These are phyloP conservation scores for Scheffersomyces illinoinensis DNA, from an alignment of 1,139 yeast genomes.

Conservation along the genomic window DNA sequence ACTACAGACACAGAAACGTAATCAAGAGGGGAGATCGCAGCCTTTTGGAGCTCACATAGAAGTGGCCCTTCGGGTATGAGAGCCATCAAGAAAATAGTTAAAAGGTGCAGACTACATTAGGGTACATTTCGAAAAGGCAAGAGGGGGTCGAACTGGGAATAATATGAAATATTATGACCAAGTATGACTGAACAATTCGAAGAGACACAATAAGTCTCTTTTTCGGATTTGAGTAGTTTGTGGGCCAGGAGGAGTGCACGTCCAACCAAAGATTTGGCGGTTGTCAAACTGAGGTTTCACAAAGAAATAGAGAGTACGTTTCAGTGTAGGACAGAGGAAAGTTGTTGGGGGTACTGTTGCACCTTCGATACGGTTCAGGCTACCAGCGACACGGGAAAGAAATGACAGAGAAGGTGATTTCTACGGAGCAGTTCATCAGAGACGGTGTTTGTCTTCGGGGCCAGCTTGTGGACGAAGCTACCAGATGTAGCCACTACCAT, in stretches of 20 bases:
- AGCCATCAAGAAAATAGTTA: neutral
- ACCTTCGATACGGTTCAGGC: neutral
- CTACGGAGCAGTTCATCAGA: neutral
- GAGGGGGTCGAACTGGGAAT: neutral
- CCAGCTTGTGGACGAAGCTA: conserved; percentile 28
- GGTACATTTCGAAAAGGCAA: neutral
- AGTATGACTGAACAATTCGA: neutral
- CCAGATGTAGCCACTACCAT: conserved; percentile 44
- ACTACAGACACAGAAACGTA: neutral
- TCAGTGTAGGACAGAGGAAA: neutral
- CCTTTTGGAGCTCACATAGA: neutral
- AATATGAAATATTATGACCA: neutral
- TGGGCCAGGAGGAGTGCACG: neutral
- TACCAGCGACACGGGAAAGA: neutral
- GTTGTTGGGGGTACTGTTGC: neutral
- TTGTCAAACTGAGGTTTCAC: neutral
- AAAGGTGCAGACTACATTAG: neutral
- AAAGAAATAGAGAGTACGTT: neutral
- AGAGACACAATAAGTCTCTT: neutral
- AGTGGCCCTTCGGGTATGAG: neutral
- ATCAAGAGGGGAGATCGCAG: neutral
- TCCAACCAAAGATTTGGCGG: neutral
- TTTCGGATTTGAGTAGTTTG: neutral
- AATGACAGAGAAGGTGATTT: neutral
- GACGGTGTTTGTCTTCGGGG: conserved; percentile 13